phyloP scores from a whole-genome alignment of 805 yeast genomes.

The Lachancea dasiensis region DNA sequence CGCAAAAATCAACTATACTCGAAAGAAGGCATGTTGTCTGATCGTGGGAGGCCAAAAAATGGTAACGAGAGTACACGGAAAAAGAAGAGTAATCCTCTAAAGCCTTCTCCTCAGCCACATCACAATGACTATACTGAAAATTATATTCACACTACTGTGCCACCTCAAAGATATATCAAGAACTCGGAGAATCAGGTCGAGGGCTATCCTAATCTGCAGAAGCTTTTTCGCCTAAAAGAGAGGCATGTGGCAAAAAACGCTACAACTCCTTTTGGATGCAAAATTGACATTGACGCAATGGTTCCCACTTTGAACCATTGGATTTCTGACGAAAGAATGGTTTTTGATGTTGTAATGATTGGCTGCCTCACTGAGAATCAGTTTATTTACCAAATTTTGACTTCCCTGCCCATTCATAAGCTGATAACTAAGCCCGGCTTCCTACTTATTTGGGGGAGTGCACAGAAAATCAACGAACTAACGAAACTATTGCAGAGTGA shows the following conservation, averaged over 20 bases:
- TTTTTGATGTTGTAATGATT: slow-evolving; percentile 87
- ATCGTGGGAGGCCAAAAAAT: neutral
- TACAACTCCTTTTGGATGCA: slow-evolving; percentile 59
- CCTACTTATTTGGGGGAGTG: slow-evolving; percentile 81
- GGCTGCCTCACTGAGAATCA: slow-evolving; percentile 79
- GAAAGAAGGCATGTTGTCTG: neutral
- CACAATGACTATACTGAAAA: slow-evolving; percentile 66
- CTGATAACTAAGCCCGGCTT: slow-evolving; percentile 83
- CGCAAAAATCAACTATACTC: no score
- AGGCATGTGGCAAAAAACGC: slow-evolving; percentile 50
- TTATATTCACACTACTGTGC: slow-evolving; percentile 54
- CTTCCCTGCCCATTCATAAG: slow-evolving; percentile 62
- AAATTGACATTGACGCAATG: slow-evolving; percentile 48
- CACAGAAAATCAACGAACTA: slow-evolving; percentile 60
- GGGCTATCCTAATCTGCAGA: slow-evolving; percentile 82
- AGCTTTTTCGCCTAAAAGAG: slow-evolving; percentile 58
- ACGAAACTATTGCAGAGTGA: slow-evolving; percentile 48
- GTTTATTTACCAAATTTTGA: slow-evolving; percentile 54
- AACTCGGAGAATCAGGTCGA: slow-evolving; percentile 62
- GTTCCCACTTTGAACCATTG: slow-evolving; percentile 53
- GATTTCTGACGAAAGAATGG: slow-evolving; percentile 51
- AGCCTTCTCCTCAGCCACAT: slow-evolving; percentile 5
- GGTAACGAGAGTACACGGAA: neutral
- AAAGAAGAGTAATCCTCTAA: slow-evolving; percentile 2
- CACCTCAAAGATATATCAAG: slow-evolving; percentile 60